Evolutionary conservation across 179 eudicot species (phyloP).

Genomic region (Heliamphora pulchella): DNA sequence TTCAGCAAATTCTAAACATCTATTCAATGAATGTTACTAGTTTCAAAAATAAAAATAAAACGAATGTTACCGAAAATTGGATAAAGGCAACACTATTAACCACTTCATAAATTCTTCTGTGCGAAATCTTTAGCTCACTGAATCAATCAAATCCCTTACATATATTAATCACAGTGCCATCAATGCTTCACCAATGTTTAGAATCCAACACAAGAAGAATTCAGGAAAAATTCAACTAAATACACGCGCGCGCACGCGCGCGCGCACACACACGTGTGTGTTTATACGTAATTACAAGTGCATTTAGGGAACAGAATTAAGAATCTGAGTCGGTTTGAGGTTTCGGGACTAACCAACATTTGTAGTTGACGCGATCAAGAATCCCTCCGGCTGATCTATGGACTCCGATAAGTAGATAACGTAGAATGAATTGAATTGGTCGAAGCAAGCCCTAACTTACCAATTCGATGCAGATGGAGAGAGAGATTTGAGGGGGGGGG

Average conservation of each 20-base stretch:
- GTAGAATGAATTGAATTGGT: slow-evolving; percentile 2
- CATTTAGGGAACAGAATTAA: neutral
- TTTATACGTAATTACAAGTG: neutral
- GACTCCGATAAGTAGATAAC: neutral
- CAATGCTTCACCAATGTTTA: neutral
- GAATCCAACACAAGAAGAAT: neutral
- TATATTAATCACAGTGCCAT: neutral
- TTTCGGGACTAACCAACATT: neutral
- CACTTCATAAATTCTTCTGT: too few species aligned
- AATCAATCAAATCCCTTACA: neutral
- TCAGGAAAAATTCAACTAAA: neutral
- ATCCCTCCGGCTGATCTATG: neutral
- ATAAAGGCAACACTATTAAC: too few species aligned
- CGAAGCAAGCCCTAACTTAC: slow-evolving; percentile 1
- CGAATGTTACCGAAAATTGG: too few species aligned
- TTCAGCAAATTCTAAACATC: too few species aligned
- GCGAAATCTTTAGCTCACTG: neutral
- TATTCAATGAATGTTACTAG: too few species aligned
- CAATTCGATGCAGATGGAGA: neutral
- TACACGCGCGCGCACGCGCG: neutral
- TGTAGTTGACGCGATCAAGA: neutral
- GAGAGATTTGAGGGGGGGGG: neutral
- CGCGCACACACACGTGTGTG: too few species aligned
- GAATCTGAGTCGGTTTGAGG: neutral
- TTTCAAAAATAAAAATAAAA: too few species aligned